phyloP scores from a whole-genome alignment of 768 basidiomycete species.

The Hysterangium stoloniferum region DNA sequence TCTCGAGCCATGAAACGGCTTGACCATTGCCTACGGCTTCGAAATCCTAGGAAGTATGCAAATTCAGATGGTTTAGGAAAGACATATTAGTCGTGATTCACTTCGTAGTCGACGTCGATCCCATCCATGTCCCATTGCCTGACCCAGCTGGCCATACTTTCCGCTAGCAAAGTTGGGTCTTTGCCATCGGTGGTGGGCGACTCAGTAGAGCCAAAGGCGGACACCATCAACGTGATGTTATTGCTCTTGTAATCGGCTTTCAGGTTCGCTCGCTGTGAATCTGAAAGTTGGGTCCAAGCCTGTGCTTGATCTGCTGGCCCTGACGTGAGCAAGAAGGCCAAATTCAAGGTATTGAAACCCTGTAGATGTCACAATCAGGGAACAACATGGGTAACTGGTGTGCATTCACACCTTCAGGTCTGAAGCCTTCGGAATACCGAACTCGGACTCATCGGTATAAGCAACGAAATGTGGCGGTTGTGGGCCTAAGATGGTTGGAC shows the following conservation, averaged over 20 bases:
- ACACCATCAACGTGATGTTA: slow-evolving; percentile 29
- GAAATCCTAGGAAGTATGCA: slow-evolving; percentile 13
- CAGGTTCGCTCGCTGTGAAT: slow-evolving; percentile 14
- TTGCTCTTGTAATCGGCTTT: slow-evolving; percentile 24
- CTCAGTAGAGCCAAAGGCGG: slow-evolving; percentile 29
- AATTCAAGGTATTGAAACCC: slow-evolving; percentile 14
- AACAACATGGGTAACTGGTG: not conserved
- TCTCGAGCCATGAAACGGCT: slow-evolving; percentile 19
- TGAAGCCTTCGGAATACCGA: not conserved
- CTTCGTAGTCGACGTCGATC: slow-evolving; percentile 13
- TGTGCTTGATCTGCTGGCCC: slow-evolving; percentile 12
- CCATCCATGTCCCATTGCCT: slow-evolving; percentile 17
- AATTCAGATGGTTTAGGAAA: not conserved
- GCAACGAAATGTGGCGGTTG: slow-evolving; percentile 2
- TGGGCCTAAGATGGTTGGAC: not conserved
- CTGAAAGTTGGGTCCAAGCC: slow-evolving; percentile 10
- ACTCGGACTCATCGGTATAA: not conserved
- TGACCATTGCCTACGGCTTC: slow-evolving; percentile 16
- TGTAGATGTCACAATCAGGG: not conserved
- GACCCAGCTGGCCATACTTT: slow-evolving; percentile 11
- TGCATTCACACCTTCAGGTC: not conserved
- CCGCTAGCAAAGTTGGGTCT: slow-evolving; percentile 8
- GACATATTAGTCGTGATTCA: not conserved
- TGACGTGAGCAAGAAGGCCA: slow-evolving; percentile 11
- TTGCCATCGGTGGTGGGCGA: slow-evolving; percentile 10